Evolutionary conservation across 2,329 filamentous ascomycete genomes (phyloP), one percentile per base, ranked within the genome.

Genomic region (Phyllosticta paracitricarpa): DNA sequence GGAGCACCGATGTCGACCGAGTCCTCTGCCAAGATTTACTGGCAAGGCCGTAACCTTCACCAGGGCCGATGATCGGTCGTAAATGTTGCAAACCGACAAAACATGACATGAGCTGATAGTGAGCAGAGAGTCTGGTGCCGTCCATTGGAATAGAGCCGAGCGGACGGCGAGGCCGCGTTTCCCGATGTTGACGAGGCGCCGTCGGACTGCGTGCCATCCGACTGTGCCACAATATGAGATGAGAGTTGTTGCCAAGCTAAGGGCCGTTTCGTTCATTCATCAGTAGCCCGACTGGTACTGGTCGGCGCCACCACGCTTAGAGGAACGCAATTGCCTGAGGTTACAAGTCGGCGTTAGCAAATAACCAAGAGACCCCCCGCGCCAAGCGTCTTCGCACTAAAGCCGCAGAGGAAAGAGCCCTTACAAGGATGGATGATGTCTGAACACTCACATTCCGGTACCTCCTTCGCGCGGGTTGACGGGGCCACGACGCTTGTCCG

Each of bases 361-460:
- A 71, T 69, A 67, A 66, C 76, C 72, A 75, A 70, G 68, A 77
- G 80, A 79, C 81, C 89, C 84, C 81, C 77, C 79, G 82, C 82
- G 85, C 83, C 83, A 82, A 89, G 86, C 85, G 83, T 86, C 84
- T 81, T 82, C 77, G 87, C 85, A 89, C 84, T 84, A 88, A 86
- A 89, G 59, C 59, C 87, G 86, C 85, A 87, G 86, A 88, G 85
- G 87, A 87, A 86, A 82, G 84, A 83, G 86, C 88, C 87, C 89
- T 93, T 92, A 91, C 88, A 87, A 89, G 84, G 85, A 88, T 87
- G 84, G 80, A 76, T 79, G 80, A 80, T 82, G 78, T 81, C 82
- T 51, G 57, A 84, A 81, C 82, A 95, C 91, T 96, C 89, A 96
- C 91, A 96, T 96, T 89, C 91, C 89, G 71, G 91, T 86, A 80